phyloP scores from a whole-genome alignment of 805 yeast genomes.

The Candida vaughaniae region DNA sequence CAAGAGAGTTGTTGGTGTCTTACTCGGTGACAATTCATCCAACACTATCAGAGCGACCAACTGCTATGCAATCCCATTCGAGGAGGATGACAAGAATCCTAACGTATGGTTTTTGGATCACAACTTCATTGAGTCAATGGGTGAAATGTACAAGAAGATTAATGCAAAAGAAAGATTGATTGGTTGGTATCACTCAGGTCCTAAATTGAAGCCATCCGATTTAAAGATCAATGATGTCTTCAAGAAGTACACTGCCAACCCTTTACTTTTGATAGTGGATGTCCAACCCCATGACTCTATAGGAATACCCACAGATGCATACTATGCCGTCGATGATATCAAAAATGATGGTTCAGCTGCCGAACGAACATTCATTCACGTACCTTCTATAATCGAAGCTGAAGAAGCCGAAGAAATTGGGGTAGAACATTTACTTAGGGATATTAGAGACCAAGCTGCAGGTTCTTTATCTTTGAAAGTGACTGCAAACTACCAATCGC shows the following conservation, averaged over 20 bases:
- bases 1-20: conserved; percentile 91
- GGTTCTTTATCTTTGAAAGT: conserved; percentile 85
- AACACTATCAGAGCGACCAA: conserved; percentile 73
- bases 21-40: conserved; percentile 74
- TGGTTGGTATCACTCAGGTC: conserved; percentile 99
- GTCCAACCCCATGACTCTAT: conserved; percentile 69
- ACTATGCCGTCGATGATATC: conserved; percentile 89
- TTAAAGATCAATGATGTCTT: conserved; percentile 86
- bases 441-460: conserved; percentile 94
- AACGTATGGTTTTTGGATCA: conserved; percentile 97
- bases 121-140: conserved; percentile 93
- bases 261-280: conserved; percentile 86
- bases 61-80: conserved; percentile 96
- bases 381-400: conserved; percentile 90
- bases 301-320: conserved; percentile 95
- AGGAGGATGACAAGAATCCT: conserved; percentile 90
- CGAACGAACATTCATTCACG: conserved; percentile 88
- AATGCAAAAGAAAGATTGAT: conserved; percentile 94
- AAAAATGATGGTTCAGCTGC: conserved; percentile 94
- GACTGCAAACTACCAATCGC: conserved; percentile 84
- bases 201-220: conserved; percentile 84
- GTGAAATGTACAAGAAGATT: conserved; percentile 95
- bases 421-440: conserved; percentile 92
- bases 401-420: conserved; percentile 99
- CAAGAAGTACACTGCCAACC: conserved; percentile 77